These are phyloP conservation scores for Fusarium mangiferae DNA, from an alignment of 2,329 filamentous ascomycete genomes.

Conservation along the genomic window DNA sequence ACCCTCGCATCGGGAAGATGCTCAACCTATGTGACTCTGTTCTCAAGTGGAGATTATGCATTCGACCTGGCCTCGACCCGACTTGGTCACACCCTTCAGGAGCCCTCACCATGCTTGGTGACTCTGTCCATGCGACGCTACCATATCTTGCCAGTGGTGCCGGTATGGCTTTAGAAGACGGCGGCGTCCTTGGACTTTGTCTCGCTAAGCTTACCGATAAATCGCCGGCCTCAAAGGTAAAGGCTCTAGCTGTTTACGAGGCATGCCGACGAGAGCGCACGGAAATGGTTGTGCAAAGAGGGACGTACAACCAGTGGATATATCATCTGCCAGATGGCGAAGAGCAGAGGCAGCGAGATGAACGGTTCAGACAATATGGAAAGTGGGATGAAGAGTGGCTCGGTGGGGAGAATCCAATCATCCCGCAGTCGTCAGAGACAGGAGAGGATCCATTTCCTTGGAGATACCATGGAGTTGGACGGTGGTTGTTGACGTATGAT, in stretches of 20 bases:
- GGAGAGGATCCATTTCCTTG: conserved; percentile 55
- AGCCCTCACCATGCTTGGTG: not conserved
- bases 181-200: not conserved
- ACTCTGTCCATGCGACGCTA: not conserved
- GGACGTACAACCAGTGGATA: conserved; percentile 69
- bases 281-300: conserved; percentile 67
- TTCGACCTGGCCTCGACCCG: conserved; percentile 60
- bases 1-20: conserved; percentile 66
- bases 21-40: conserved; percentile 67
- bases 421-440: conserved; percentile 45
- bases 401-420: not conserved
- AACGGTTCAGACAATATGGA: not conserved
- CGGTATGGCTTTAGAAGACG: not conserved
- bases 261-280: conserved; percentile 53
- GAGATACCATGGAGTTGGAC: conserved; percentile 52
- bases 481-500: conserved; percentile 54
- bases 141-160: conserved; percentile 1
- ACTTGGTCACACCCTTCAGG: conserved; percentile 65
- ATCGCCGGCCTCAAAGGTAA: not conserved
- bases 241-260: not conserved
- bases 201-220: not conserved
- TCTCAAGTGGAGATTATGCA: conserved; percentile 70
- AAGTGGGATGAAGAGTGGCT: conserved; percentile 6
- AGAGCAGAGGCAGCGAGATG: conserved; percentile 60
- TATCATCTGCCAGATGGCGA: conserved; percentile 70